Evolutionary conservation across 371 early-diverging fungal species (phyloP), one percentile per base, ranked within the genome.

Genomic region (Actinomortierella ambigua): DNA sequence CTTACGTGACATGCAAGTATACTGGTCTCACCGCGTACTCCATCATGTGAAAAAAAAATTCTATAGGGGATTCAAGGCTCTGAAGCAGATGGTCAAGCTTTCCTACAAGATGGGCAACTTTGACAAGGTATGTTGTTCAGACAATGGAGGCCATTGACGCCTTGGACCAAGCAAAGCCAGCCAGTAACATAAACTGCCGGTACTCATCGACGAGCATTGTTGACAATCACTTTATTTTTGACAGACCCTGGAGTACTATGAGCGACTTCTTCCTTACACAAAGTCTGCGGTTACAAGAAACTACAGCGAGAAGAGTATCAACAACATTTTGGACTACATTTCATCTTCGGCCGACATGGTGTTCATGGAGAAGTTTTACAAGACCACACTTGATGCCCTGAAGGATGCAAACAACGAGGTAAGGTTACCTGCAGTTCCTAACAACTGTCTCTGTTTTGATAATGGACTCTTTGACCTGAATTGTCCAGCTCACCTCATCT

Each of bases 221-320:
- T 34, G 34, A 4, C n/a, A n/a, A n/a, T 6, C 34, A 34, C 40
- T 26, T 17, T 6, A 27, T n/a, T 41, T 26, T n/a, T 44, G 39
- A 8, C 73, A 93, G 93, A 88, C 93, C 1, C 70, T 95, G 8
- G 73, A 80, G 53, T 83, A 89, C 71, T 98, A 97, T 75, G 77
- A 82, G 22, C 78, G 88, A 51, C 82, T 98, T 26, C 80, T 98
- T 11, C 88, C 86, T 0, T 95, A 91, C 69, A 86, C 88, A 43
- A 90, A 93, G 69, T 80, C 85, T 4, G 91, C 93, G 0, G 95
- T 95, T 8, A 89, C 96, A 2, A 86, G 94, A 55, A 96, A 95
- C 79, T 92, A 96, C 61, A 90, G 93, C 70, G 98, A 98, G 70
- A 98, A 97, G 82, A 90, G 90, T 68, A 95, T 98, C 82, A 96